Base-by-base conservation (phyloP, 78 protist species). In the Dictyostelium brefeldianum region DNA sequence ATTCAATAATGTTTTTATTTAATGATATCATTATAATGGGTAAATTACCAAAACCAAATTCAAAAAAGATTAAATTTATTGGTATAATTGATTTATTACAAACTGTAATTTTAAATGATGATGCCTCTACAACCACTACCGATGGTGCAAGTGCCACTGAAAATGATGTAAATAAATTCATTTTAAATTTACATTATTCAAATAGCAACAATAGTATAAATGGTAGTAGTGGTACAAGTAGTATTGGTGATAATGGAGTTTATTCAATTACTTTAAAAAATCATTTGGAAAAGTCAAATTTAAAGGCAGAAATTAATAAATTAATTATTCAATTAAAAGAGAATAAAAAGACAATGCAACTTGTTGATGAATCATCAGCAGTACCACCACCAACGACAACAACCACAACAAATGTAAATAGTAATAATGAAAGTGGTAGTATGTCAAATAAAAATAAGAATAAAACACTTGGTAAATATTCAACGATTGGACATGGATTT, bases 1-100 rank as follows among this genome's bases (percentile, higher is more conserved):
- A 31, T 67, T 31, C 75, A 6, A 71, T 20, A 18, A 54, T 83
- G 7, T 83, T 31, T 31, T 22, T 83, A 3, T 83, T 69, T 22
- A 83, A 69, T 43, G 91, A 83, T 25, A 71, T 51, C 17, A 31
- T 83, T 0, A 78, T 83, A 4, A 48, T 69, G 56, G 91, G 91
- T 15, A 48, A 47, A 17, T 81, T 81, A 51, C 25, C 47, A 31
- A 15, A 31, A 29, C 31, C 47, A 67, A 67, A 67, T 31, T 31
- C 51, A 5, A 22, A 36, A 51, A 83, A 83, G 18, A 71, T 83
- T 43, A 69, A 74, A 25, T 83, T 51, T 43, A n/a, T 14, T 31
- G 91, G 91, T 25, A 43, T 41, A 15, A 50, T 83, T 18, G 91
- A 83, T 15, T 59, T 71, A 27, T 51, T 27, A 10, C 50, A 47